Evolutionary conservation across 1,284 basidiomycete species (phyloP).

Genomic region (Hortiboletus rubellus): DNA sequence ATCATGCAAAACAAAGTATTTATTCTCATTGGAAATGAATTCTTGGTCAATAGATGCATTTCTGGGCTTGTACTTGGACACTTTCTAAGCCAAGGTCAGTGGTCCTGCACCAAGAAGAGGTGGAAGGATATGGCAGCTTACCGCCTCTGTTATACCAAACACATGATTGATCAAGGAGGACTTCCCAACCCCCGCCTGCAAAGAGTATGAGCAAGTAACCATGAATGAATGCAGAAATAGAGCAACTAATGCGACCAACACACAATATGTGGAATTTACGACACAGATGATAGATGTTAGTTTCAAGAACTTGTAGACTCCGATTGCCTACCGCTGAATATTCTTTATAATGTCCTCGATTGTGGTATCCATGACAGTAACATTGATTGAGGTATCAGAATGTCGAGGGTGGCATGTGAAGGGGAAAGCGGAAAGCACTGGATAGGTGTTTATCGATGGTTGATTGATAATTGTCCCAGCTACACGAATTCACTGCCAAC

Average conservation of each 20-base stretch:
- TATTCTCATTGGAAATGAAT: too few species aligned
- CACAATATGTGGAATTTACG: slow-evolving; percentile 12
- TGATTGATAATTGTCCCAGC: neutral
- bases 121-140: too few species aligned
- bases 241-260: slow-evolving; percentile 5
- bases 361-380: neutral
- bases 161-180: slow-evolving; percentile 1
- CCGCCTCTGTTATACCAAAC: too few species aligned
- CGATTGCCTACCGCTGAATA: neutral
- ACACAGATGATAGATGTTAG: neutral
- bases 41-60: too few species aligned
- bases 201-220: neutral
- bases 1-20: too few species aligned
- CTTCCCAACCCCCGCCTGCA: slow-evolving; percentile 14
- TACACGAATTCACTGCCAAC: neutral
- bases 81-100: too few species aligned
- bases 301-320: too few species aligned
- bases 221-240: neutral
- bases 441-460: neutral
- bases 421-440: neutral
- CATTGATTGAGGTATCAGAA: neutral
- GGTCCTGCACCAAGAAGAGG: too few species aligned
- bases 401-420: neutral
- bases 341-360: slow-evolving; percentile 6
- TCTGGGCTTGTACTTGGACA: too few species aligned